Evolutionary conservation across 208 protist species (phyloP).

Genomic region (Lotmaria passim): DNA sequence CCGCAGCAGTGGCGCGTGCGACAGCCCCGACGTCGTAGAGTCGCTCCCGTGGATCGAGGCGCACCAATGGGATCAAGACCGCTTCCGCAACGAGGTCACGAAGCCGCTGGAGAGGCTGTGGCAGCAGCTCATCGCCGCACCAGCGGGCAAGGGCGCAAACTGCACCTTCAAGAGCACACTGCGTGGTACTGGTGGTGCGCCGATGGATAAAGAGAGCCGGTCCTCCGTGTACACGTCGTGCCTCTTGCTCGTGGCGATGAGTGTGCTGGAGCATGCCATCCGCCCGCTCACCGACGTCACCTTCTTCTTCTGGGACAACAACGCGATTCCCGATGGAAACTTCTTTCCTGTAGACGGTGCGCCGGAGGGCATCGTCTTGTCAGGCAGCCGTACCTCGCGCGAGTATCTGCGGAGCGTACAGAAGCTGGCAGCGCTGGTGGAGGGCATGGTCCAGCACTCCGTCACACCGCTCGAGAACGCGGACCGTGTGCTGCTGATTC

Average conservation of each 20-base stretch:
- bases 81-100: slow-evolving; percentile 19
- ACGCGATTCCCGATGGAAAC: slow-evolving; percentile 54
- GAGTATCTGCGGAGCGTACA: slow-evolving; percentile 52
- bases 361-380: slow-evolving; percentile 13
- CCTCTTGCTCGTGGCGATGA: slow-evolving; percentile 41
- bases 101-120: slow-evolving; percentile 32
- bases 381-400: slow-evolving; percentile 56
- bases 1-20: slow-evolving; percentile 1
- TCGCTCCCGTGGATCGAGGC: slow-evolving; percentile 32
- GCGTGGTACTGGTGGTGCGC: not conserved
- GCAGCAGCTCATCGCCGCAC: slow-evolving; percentile 15
- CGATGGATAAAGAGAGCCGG: slow-evolving; percentile 8
- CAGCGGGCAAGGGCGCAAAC: not conserved
- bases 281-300: slow-evolving; percentile 47
- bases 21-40: slow-evolving; percentile 8
- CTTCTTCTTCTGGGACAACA: slow-evolving; percentile 60
- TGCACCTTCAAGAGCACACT: not conserved
- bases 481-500: slow-evolving; percentile 38
- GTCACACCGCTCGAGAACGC: slow-evolving; percentile 23
- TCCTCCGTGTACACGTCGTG: slow-evolving; percentile 31
- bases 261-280: slow-evolving; percentile 48
- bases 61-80: slow-evolving; percentile 24
- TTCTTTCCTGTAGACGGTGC: slow-evolving; percentile 42
- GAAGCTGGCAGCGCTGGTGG: slow-evolving; percentile 27
- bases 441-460: slow-evolving; percentile 18